Percentiles rank a stretch among this genome's conserved stretches.
These are phyloP conservation scores for Mrakia blollopis DNA, from an alignment of 768 basidiomycete species.

Conservation along the genomic window DNA sequence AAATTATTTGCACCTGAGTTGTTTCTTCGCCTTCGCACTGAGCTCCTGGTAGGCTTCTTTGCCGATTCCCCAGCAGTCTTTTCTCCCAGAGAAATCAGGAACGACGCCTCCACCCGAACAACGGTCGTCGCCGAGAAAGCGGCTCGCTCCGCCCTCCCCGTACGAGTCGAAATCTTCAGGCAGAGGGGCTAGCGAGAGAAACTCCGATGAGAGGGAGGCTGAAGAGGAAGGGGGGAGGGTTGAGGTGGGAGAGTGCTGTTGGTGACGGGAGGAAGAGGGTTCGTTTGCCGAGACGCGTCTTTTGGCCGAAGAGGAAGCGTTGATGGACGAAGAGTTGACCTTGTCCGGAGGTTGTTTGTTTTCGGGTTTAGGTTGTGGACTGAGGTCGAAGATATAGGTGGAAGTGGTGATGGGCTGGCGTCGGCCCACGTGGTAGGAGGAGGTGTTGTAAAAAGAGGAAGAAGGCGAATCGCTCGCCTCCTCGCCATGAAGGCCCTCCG, in stretches of 20 bases:
- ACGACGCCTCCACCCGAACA: too few species aligned
- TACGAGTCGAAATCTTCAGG: conserved; percentile 16
- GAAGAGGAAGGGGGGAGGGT: background rate
- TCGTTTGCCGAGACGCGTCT: background rate
- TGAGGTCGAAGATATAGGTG: too few species aligned
- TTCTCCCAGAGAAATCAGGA: conserved; percentile 21
- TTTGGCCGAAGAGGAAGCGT: background rate
- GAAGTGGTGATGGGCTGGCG: background rate
- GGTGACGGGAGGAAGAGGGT: background rate
- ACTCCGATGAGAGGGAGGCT: background rate
- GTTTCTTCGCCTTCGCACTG: conserved; percentile 16
- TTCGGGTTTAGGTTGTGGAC: background rate
- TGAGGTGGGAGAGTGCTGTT: too few species aligned
- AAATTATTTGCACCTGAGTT: conserved; percentile 19
- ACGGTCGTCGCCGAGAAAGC: background rate
- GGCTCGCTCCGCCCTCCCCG: background rate
- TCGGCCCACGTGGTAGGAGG: background rate
- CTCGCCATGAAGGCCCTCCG: too few species aligned
- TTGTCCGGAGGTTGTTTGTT: too few species aligned
- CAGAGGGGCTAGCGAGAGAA: background rate
- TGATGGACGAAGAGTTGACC: too few species aligned
- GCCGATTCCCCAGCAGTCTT: conserved; percentile 27
- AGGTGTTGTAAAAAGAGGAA: background rate
- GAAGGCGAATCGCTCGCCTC: background rate
- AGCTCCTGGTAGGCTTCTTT: conserved; percentile 18